These are phyloP conservation scores for Metschnikowia orientalis DNA, from an alignment of 805 yeast genomes.

Conservation along the genomic window DNA sequence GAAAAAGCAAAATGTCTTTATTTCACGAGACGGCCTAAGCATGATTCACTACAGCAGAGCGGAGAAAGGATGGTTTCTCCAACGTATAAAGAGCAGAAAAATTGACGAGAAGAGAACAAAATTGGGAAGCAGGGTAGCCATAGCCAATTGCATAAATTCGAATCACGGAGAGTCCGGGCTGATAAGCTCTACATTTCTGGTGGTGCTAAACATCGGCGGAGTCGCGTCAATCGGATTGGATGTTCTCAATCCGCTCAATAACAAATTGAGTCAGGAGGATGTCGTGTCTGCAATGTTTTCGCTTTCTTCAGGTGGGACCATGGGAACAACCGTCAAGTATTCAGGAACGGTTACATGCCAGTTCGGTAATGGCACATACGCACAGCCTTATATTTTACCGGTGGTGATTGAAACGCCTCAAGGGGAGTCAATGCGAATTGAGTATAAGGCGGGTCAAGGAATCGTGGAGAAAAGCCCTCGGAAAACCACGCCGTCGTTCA, in stretches of 20 bases:
- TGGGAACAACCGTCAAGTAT: slow-evolving; percentile 9
- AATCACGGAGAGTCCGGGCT: slow-evolving; percentile 10
- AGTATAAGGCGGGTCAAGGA: slow-evolving; percentile 5
- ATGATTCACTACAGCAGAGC: slow-evolving; percentile 6
- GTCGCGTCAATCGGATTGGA: slow-evolving; percentile 3
- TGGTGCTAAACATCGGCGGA: slow-evolving; percentile 6
- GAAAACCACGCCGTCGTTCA: slow-evolving; percentile 11
- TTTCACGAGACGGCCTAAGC: slow-evolving; percentile 7
- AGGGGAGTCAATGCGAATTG: slow-evolving; percentile 8
- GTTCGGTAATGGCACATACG: slow-evolving; percentile 9
- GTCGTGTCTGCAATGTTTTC: slow-evolving; percentile 7
- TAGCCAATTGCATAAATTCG: slow-evolving; percentile 13
- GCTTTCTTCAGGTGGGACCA: slow-evolving; percentile 4
- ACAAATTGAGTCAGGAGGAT: neutral
- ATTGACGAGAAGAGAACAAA: neutral
- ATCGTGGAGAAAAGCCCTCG: slow-evolving; percentile 9
- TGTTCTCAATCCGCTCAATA: slow-evolving; percentile 1
- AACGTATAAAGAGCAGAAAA: slow-evolving; percentile 1
- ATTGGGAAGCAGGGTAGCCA: slow-evolving; percentile 7
- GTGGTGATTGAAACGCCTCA: slow-evolving; percentile 11
- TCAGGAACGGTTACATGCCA: slow-evolving; percentile 15
- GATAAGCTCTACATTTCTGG: slow-evolving; percentile 9
- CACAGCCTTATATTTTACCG: slow-evolving; percentile 16
- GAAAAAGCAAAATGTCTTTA: slow-evolving; percentile 1
- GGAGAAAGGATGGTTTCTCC: slow-evolving; percentile 8